Conservation (phyloP, 2,329 filamentous ascomycete genomes). For the Daldinia sp. region DNA sequence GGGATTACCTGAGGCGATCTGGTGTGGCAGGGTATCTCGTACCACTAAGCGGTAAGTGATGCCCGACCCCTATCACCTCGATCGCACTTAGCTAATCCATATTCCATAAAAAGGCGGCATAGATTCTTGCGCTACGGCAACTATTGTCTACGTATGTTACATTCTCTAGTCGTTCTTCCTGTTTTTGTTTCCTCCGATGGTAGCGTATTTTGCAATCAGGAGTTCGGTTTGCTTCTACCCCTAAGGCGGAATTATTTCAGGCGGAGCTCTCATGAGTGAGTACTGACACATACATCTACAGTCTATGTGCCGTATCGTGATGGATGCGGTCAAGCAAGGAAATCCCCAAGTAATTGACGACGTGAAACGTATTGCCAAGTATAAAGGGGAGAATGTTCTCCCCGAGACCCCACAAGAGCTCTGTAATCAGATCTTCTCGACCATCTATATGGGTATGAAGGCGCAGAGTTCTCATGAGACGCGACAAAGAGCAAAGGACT, state of each 20-base stretch:
- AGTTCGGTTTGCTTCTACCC: background rate
- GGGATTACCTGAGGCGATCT: conserved; percentile 62
- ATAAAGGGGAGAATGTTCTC: conserved; percentile 46
- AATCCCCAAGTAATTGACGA: conserved; percentile 56
- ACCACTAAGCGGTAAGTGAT: conserved; percentile 51
- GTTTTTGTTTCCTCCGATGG: background rate
- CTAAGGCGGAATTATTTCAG: background rate
- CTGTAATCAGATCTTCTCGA: conserved; percentile 62
- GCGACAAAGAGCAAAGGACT: conserved; percentile 71
- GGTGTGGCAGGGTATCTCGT: conserved; percentile 61
- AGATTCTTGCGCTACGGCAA: conserved; percentile 68
- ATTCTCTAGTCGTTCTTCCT: background rate
- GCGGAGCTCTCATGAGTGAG: background rate
- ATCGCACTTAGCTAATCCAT: conserved; percentile 4
- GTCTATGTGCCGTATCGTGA: conserved; percentile 67
- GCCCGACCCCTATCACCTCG: background rate
- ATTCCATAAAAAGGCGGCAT: conserved; percentile 58
- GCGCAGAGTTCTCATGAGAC: conserved; percentile 76
- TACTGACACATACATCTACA: conserved; percentile 3
- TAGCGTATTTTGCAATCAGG: no score
- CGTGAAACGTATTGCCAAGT: conserved; percentile 54
- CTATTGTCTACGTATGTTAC: conserved; percentile 53
- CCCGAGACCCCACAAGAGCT: conserved; percentile 71
- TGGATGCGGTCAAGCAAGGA: conserved; percentile 61
- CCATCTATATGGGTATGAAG: conserved; percentile 77